Base-by-base conservation (phyloP, 306 rosid genomes). In the Sicyos baderoa region DNA sequence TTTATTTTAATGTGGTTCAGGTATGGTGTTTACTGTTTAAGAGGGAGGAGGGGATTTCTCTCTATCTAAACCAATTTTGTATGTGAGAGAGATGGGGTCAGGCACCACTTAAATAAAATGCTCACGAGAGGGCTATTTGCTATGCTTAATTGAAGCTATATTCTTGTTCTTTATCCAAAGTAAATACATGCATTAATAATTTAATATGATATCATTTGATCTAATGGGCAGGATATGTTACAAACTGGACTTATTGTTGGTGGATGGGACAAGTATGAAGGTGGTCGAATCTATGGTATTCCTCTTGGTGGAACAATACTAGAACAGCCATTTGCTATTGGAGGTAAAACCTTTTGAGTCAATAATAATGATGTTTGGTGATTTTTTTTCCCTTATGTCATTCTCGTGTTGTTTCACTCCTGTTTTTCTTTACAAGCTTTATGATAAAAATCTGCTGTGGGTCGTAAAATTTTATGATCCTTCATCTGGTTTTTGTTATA, bases 251-350 rank as follows among this genome's bases (percentile, higher is more conserved):
- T 93, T 73, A 89, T 93, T 54, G 87, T 93, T 74, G 98, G 97
- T 54, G 96, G 98, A 48, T 93, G 97, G 98, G 98, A 93, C 84
- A 93, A 88, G 79, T 84, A 93, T 16, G 90, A 93, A 78, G 97
- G 98, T 49, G 97, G 98, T 12, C 89, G 89, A 77, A 90, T 94
- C 68, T 94, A 61, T 76, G 96, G 91, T 66, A 75, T 94, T 80
- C 97, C 96, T 55, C 88, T 94, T 21, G 96, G 97, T 76, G 99
- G 97, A 77, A 94, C 97, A 17, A 74, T 90, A 37, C 70, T 90
- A 55, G 97, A 94, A 69, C 95, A 87, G 75, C 95, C 97, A 48
- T 94, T 94, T 79, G 66, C 97, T 16, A 88, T 94, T 52, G 99
- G 97, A 82, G 99, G 99, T 88, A 85, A 78, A 47, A 25, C 32